Percentiles rank a stretch among this genome's conserved stretches.
These are phyloP conservation scores for Fusarium buharicum DNA, from an alignment of 2,329 filamentous ascomycete species.

Conservation along the genomic window DNA sequence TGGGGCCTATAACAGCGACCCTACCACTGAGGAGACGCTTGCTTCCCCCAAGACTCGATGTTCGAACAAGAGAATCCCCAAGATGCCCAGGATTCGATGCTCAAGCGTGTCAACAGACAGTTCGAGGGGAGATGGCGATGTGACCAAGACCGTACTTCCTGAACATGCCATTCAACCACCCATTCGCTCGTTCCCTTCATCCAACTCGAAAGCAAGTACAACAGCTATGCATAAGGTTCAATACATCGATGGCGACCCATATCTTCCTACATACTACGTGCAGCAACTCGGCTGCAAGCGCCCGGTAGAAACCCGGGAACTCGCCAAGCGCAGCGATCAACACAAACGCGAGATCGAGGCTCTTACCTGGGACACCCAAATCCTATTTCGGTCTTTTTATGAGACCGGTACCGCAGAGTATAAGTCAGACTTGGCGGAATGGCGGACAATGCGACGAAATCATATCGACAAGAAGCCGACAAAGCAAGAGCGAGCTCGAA, in stretches of 20 bases:
- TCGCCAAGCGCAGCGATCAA: constrained; percentile 3
- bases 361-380: constrained; percentile 11
- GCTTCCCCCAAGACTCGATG: too few species aligned
- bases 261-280: constrained; percentile 9
- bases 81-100: background rate
- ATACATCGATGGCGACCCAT: background rate
- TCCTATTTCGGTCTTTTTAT: background rate
- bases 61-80: background rate
- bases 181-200: too few species aligned
- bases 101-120: background rate
- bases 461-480: background rate
- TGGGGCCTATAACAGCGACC: background rate
- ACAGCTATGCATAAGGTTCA: background rate
- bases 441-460: constrained; percentile 6
- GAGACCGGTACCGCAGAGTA: background rate
- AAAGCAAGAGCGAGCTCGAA: background rate
- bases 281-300: constrained; percentile 12
- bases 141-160: background rate
- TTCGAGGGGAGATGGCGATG: background rate
- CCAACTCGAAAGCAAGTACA: background rate
- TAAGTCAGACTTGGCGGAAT: background rate
- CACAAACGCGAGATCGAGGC: constrained; percentile 7
- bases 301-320: background rate
- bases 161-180: background rate
- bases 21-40: background rate